Percentiles rank a stretch among this genome's conserved stretches.
These are phyloP conservation scores for Adansonia gregorii DNA, from an alignment of 441 rosid genomes.

Conservation along the genomic window DNA sequence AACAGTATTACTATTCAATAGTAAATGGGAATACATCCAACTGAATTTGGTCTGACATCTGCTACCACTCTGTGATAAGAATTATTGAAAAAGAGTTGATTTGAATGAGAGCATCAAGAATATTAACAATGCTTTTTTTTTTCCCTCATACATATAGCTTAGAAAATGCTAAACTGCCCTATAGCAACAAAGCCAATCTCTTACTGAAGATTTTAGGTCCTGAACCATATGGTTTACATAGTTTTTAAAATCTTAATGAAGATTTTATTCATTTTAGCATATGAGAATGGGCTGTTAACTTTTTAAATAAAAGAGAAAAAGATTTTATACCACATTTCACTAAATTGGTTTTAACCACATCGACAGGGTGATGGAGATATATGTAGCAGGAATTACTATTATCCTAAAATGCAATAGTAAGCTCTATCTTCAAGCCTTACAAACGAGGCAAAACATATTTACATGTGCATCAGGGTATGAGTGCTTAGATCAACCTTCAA, in stretches of 20 bases:
- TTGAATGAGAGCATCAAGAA: not conserved
- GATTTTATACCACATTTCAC: not conserved
- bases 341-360: not conserved
- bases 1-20: not conserved
- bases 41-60: not conserved
- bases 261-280: not conserved
- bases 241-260: not conserved
- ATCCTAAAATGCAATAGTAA: not conserved
- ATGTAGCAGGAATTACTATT: not conserved
- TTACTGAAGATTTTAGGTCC: not conserved
- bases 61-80: not conserved
- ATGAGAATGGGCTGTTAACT: not conserved
- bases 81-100: not conserved
- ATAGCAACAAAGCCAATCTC: not conserved
- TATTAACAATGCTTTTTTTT: not conserved
- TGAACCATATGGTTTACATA: not conserved
- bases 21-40: not conserved
- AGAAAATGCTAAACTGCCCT: not conserved
- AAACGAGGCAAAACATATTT: not conserved
- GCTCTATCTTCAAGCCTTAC: not conserved
- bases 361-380: not conserved
- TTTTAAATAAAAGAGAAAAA: not conserved
- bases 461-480: not conserved
- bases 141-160: not conserved
- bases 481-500: not conserved